Conservation (phyloP, 805 yeast species). For the Candida quercuum region DNA sequence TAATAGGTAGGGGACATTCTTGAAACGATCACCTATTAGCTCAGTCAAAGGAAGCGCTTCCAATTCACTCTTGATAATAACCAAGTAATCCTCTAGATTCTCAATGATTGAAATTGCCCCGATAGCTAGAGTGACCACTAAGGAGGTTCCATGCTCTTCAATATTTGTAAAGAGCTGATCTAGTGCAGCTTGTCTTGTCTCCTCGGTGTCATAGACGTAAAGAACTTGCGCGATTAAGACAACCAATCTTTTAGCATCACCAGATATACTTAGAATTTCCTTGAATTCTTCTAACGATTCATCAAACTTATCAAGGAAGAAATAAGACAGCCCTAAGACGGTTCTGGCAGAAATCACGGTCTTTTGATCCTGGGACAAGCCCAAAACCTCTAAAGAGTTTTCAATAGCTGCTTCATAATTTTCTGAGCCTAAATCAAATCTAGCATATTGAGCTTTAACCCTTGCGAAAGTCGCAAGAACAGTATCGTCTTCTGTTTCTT, state of each 20-base stretch:
- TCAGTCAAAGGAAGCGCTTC: conserved; percentile 41
- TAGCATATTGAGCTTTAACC: conserved; percentile 65
- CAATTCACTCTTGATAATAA: conserved; percentile 65
- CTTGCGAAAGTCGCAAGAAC: conserved; percentile 46
- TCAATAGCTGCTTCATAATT: conserved; percentile 57
- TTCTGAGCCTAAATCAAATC: conserved; percentile 59
- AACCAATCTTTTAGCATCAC: conserved; percentile 61
- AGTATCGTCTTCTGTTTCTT: conserved; percentile 42
- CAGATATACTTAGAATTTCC: conserved; percentile 49
- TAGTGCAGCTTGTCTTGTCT: conserved; percentile 74
- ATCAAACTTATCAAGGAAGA: conserved; percentile 58
- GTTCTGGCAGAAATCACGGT: conserved; percentile 52
- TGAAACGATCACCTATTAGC: conserved; percentile 43
- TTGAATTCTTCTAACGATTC: conserved; percentile 65
- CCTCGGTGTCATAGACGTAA: conserved; percentile 70
- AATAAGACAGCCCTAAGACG: conserved; percentile 67
- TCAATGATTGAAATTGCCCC: conserved; percentile 77
- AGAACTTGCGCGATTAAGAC: conserved; percentile 74
- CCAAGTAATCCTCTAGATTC: conserved; percentile 49
- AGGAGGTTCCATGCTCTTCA: conserved; percentile 57
- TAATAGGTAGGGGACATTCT: conserved; percentile 54
- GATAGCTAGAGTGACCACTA: conserved; percentile 62
- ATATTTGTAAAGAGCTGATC: conserved; percentile 74
- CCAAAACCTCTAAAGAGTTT: conserved; percentile 50
- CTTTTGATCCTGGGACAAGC: conserved; percentile 34